Conservation (phyloP, 192 early-diverging fungal genomes). For the Coemansia sp. region DNA sequence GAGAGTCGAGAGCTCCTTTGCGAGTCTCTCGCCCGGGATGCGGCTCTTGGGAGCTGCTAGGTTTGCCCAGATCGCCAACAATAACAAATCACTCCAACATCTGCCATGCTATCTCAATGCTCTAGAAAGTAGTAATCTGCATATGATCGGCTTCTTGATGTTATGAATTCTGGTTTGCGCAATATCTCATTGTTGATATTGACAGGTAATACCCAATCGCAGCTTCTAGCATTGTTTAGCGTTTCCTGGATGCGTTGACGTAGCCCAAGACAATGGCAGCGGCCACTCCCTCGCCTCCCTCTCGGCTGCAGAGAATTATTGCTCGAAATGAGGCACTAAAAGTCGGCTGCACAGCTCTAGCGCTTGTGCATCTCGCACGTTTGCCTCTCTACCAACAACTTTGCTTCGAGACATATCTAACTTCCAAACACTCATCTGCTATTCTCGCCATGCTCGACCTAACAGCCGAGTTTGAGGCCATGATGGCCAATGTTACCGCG, state of each 20-base stretch:
- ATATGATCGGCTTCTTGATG: not conserved
- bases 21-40: not conserved
- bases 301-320: no score
- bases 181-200: no score
- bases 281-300: no score
- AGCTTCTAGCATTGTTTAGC: not conserved
- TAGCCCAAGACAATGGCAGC: no score
- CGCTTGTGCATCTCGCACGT: not conserved
- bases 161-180: not conserved
- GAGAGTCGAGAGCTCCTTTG: no score
- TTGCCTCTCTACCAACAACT: not conserved
- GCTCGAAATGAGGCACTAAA: not conserved
- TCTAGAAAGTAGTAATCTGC: no score
- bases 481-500: constrained; percentile 41
- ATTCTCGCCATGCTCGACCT: constrained; percentile 8
- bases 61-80: not conserved
- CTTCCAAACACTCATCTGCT: not conserved
- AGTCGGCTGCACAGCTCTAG: not conserved
- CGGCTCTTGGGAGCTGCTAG: constrained; percentile 48
- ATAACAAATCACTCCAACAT: not conserved
- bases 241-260: no score
- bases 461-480: constrained; percentile 36
- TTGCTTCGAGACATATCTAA: no score
- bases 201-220: not conserved
- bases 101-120: no score